Evolutionary conservation across 768 basidiomycete genomes (phyloP), one percentile per base, ranked within the genome.

Genomic region (Brasilioporus rufonigricans): DNA sequence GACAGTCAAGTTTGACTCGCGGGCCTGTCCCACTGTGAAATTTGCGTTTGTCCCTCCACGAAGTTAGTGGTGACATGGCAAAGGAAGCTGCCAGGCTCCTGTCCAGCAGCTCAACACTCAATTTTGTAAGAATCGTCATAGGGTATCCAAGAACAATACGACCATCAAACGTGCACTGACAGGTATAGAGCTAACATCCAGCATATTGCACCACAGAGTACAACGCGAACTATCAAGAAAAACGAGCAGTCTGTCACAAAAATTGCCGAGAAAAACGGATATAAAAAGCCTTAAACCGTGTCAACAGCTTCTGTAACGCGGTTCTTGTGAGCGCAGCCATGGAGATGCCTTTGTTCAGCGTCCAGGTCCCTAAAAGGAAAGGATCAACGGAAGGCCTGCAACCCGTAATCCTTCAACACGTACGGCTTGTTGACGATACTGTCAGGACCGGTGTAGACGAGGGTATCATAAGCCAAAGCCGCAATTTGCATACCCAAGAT

Each of bases 401-500:
- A 26, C 2, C 19, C 7, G 43, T 21, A 9, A 44, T 27, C 11
- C 19, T 23, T n/a, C 4, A 10, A 38, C 32, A 70, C 56, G 23
- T 60, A 85, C 84, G 80, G 80, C 58, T 67, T 72, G 64, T 85
- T 84, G 44, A 85, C 54, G 24, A 80, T 62, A 48, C 77, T 80
- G 51, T 87, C 84, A 5, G 74, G 60, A 18, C 83, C 86, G 4
- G 74, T 75, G 69, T 78, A 86, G 51, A 88, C 52, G 56, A 85
- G 72, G 2, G 72, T 41, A 60, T 89, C 87, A 58, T 89, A 89
- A 36, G 81, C 56, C 51, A 82, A 66, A 5, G 76, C 73, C 13
- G 81, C 87, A 6, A 71, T 64, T 54, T 81, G 76, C 45, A 77
- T 84, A 24, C 87, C 87, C 32, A 80, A 57, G 63, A 87, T 79